These are phyloP conservation scores for Ceratocystis alfenasii DNA, from an alignment of 2,329 filamentous ascomycete genomes.

Conservation along the genomic window DNA sequence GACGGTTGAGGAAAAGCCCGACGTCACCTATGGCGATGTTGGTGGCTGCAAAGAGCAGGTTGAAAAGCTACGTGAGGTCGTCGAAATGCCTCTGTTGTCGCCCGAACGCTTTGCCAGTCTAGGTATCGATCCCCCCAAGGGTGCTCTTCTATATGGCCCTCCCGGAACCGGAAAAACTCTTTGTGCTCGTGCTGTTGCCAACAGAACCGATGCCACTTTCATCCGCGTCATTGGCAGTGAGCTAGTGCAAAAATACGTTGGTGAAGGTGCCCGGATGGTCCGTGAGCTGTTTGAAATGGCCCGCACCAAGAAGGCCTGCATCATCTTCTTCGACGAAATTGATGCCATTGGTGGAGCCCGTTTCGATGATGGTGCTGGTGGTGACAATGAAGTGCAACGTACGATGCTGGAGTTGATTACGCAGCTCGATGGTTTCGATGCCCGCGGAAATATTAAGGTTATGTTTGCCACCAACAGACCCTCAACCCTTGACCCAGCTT, in stretches of 20 bases:
- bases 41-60: conserved; percentile 99
- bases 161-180: conserved; percentile 99
- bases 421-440: conserved; percentile 91
- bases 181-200: conserved; percentile 91
- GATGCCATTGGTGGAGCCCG: conserved; percentile 91
- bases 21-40: conserved; percentile 97
- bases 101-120: conserved; percentile 96
- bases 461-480: conserved; percentile 98
- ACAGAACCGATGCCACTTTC: conserved; percentile 95
- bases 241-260: conserved; percentile 96
- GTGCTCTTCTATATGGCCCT: conserved; percentile 88
- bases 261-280: conserved; percentile 96
- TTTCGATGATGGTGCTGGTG: conserved; percentile 91
- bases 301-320: conserved; percentile 97
- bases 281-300: conserved; percentile 99
- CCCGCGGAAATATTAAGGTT: conserved; percentile 96
- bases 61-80: conserved; percentile 95
- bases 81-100: conserved; percentile 94
- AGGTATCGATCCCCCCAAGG: conserved; percentile 98
- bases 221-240: conserved; percentile 98
- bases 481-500: conserved; percentile 86
- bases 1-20: conserved; percentile 99
- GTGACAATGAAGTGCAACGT: conserved; percentile 94
- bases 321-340: conserved; percentile 94
- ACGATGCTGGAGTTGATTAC: conserved; percentile 98